Percentiles rank a stretch among this genome's conserved stretches.
Evolutionary conservation across 441 rosid species (phyloP).

Genomic region (Bruguiera hainesii): DNA sequence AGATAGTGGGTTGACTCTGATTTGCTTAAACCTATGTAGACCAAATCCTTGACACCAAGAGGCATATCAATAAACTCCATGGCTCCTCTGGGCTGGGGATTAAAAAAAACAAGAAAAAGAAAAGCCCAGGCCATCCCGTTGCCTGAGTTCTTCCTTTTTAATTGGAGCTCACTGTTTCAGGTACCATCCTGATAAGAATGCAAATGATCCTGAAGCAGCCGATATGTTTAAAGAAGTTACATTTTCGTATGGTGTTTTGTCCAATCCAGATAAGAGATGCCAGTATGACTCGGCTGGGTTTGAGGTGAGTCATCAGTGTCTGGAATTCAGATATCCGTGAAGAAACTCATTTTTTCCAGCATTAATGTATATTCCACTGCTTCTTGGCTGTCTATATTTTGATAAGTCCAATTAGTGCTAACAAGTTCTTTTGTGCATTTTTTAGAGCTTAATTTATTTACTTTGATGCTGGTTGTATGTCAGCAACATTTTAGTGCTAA

Average conservation of each 20-base stretch:
- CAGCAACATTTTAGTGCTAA: not conserved
- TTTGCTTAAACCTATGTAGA: not conserved
- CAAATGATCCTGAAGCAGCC: constrained; percentile 85
- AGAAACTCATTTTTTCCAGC: not conserved
- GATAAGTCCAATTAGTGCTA: not conserved
- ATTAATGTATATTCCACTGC: not conserved
- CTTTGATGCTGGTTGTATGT: constrained; percentile 5
- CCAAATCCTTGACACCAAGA: too few relatives aligned
- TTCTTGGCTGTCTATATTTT: not conserved
- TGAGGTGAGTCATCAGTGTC: constrained; percentile 53
- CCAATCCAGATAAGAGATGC: constrained; percentile 85
- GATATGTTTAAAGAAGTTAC: constrained; percentile 94
- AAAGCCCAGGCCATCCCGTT: not conserved
- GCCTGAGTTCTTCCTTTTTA: not conserved
- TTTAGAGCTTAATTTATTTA: not conserved
- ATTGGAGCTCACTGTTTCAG: constrained; percentile 35
- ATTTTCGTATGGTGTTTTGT: constrained; percentile 80
- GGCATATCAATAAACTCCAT: too few relatives aligned
- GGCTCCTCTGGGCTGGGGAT: too few relatives aligned
- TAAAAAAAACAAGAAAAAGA: too few relatives aligned
- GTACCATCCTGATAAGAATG: constrained; percentile 98
- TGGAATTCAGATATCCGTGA: not conserved
- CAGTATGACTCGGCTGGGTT: constrained; percentile 91
- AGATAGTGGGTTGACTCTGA: not conserved
- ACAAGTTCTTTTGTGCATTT: not conserved